Evolutionary conservation across 129 eudicot genomes (phyloP), one percentile per base, ranked within the genome.

Genomic region (Artemisia tridentata): DNA sequence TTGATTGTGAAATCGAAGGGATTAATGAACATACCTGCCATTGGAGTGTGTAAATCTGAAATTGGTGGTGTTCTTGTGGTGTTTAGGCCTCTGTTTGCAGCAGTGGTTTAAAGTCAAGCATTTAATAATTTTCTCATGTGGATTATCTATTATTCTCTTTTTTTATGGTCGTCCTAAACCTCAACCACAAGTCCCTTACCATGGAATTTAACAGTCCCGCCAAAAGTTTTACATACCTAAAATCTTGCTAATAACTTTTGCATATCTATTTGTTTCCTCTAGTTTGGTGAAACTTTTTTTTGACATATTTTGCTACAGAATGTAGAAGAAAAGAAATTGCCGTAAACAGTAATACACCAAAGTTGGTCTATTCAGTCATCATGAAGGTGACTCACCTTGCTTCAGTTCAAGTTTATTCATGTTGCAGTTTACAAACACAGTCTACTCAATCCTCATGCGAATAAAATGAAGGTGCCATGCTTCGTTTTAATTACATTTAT

Each of bases 331-430:
- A 75, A 55, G 41, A 25, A 27, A 12, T 61, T 71, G 59, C 65
- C 20, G 49, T 45, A 60, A 75, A 75, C 73, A 45, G 34, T 8
- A 51, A 21, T 65, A 21, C 64, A 67, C 50, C 63, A 48, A 75
- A 31, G 64, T 47, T 8, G 14, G 53, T 63, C 77, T 62, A 48
- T 48, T 31, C 63, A 48, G 29, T 63, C 63, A 17, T 74, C 91
- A 88, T 72, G 96, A 63, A 73, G 70, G 53, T 61, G 43, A 73
- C 61, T 27, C 38, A 20, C 56, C 23, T 48, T 29, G 17, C 48
- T 73, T 73, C 49, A 29, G 20, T 18, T 14, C n/a, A 73, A 25
- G 20, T 56, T 38, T 43, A 48, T 72, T 34, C 52, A 14, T 31
- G 59, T 61, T 47, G 61, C 80, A 64, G 65, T 70, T 63, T 25